These are phyloP conservation scores for Mortierella sp. DNA, from an alignment of 371 early-diverging fungal genomes.

Conservation along the genomic window DNA sequence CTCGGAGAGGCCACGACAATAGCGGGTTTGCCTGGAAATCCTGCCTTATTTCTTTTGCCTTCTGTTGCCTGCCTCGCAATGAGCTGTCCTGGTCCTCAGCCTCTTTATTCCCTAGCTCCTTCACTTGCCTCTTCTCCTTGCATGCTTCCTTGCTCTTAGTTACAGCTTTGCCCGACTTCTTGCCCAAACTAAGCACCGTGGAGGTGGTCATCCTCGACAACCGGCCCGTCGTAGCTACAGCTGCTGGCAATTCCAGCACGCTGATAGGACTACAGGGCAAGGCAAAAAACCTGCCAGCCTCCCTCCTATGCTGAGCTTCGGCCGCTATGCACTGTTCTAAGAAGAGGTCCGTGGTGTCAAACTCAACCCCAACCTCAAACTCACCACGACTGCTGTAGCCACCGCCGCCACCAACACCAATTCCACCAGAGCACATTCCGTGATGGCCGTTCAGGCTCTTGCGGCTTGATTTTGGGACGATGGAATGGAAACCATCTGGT, in stretches of 20 bases:
- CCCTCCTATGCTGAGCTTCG: constrained; percentile 46
- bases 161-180: constrained; percentile 5
- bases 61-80: background rate
- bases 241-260: background rate
- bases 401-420: constrained; percentile 19
- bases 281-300: constrained; percentile 50
- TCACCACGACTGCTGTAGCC: constrained; percentile 49
- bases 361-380: constrained; percentile 50
- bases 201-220: constrained; percentile 11
- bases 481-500: constrained; percentile 16
- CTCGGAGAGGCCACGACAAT: constrained; percentile 23
- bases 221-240: background rate
- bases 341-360: constrained; percentile 47
- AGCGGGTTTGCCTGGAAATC: background rate
- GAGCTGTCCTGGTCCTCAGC: background rate
- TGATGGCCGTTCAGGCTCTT: constrained; percentile 31
- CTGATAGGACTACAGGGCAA: constrained; percentile 28
- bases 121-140: background rate
- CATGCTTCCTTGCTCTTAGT: background rate
- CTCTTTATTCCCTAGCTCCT: background rate
- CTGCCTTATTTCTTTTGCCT: background rate
- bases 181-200: constrained; percentile 14
- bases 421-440: constrained; percentile 14
- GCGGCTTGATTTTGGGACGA: constrained; percentile 45
- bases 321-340: constrained; percentile 46